Evolutionary conservation across 2,329 filamentous ascomycete genomes (phyloP).

Genomic region (Colletotrichum echinochloae): DNA sequence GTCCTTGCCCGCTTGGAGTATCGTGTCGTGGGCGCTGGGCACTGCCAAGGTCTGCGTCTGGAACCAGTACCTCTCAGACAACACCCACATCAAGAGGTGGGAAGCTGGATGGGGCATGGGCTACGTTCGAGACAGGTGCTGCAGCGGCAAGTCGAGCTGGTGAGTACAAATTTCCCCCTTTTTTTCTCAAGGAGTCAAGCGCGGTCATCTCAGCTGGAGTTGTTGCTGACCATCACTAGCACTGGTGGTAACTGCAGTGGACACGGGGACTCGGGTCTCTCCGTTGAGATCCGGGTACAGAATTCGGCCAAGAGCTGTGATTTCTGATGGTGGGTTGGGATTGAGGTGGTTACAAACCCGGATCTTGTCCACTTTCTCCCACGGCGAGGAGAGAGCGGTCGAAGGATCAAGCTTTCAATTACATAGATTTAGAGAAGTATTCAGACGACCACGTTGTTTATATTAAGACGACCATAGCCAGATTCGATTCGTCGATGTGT

Average conservation of each 20-base stretch:
- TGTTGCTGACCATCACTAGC: neutral
- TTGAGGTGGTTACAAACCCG: too few species aligned
- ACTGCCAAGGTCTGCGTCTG: slow-evolving; percentile 9
- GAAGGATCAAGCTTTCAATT: too few species aligned
- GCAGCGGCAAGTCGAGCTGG: slow-evolving; percentile 7
- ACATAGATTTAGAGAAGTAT: too few species aligned
- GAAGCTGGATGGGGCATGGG: slow-evolving; percentile 12
- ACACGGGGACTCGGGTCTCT: slow-evolving; percentile 7
- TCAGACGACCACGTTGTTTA: too few species aligned
- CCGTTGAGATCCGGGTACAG: slow-evolving; percentile 1
- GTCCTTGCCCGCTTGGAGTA: slow-evolving; percentile 1
- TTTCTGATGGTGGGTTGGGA: too few species aligned
- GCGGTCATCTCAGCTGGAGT: too few species aligned
- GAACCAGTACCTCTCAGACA: slow-evolving; percentile 6
- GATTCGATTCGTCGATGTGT: too few species aligned
- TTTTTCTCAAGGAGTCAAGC: too few species aligned
- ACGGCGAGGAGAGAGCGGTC: too few species aligned
- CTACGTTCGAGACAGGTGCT: slow-evolving; percentile 8
- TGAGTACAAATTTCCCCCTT: too few species aligned
- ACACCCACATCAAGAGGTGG: slow-evolving; percentile 6
- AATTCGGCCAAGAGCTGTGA: neutral
- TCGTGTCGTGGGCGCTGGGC: neutral
- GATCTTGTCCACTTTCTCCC: too few species aligned
- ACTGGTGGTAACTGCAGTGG: slow-evolving; percentile 4
- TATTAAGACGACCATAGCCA: too few species aligned